Evolutionary conservation across 2,329 filamentous ascomycete genomes (phyloP), one percentile per base, ranked within the genome.

Genomic region (Ophiostoma pallidulum): DNA sequence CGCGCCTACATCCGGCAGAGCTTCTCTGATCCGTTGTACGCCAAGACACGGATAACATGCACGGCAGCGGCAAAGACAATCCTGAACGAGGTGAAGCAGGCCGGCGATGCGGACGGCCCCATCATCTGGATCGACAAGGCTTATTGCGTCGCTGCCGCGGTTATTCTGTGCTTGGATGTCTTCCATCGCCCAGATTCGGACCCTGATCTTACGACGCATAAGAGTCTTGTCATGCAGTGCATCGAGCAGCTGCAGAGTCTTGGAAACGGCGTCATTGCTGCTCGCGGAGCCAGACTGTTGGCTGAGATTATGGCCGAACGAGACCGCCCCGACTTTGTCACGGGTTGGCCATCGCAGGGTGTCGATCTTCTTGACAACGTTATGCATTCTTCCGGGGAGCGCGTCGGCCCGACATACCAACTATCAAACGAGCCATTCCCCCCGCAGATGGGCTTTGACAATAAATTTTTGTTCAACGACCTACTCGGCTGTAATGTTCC

Each of bases 1-100:
- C 38, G 38, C 38, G 38, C 38, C 14, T 41, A 41, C 38, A 41
- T 41, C 24, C 38, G 24, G n/a, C 38, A 41, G 24, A 41, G 38
- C 38, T 41, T 41, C 38, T 41, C 38, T 29, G 38, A 41, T 29
- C 24, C 38, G 20, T n/a, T 41, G 38, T 41, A 41, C 24, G 24
- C 38, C 38, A 41, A 41, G 24, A 41, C 38, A 41, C 24, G 38
- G 24, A 24, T 41, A 24, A 41, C 38, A 16, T 41, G 38, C 38
- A 29, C 24, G n/a, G 38, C 38, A 29, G 38, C 38, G n/a, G 38
- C 24, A 18, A 41, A 41, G 14, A 41, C 38, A 9, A 41, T 41
- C 14, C 16, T 41, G n/a, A 41, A 41, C 20, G 38, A 41, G n/a
- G 24, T 24, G 22, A 29, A 29, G 38, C 24, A 41, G 38, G 38